Conservation (phyloP, 2,329 filamentous ascomycete species). For the Gaeumannomyces tritici region DNA sequence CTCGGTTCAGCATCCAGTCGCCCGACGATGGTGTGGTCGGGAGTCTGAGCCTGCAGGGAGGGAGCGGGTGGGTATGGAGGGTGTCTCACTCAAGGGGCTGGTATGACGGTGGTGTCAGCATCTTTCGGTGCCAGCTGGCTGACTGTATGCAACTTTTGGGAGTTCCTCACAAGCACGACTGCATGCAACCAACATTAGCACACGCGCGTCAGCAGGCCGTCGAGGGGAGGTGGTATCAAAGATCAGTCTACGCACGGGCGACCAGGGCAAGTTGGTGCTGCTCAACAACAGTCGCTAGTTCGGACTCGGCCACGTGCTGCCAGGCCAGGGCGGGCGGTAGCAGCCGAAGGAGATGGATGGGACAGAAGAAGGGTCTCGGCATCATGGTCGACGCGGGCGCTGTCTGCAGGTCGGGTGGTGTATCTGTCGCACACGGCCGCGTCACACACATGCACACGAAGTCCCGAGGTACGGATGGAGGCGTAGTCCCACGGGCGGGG, state of each 20-base stretch:
- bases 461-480: neutral
- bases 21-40: neutral
- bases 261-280: neutral
- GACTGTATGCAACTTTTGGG: neutral
- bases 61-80: neutral
- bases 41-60: too few relatives aligned
- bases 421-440: neutral
- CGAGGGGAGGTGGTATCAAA: too few relatives aligned
- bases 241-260: neutral
- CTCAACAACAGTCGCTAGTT: neutral
- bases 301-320: neutral
- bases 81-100: conserved; percentile 2
- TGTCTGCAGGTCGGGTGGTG: neutral
- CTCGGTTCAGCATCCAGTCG: neutral
- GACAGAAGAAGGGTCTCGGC: neutral
- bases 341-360: neutral
- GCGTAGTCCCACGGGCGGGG: neutral
- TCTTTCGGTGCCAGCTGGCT: neutral
- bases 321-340: neutral
- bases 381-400: neutral
- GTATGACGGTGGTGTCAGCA: neutral
- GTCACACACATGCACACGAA: neutral
- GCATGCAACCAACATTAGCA: neutral
- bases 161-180: neutral
- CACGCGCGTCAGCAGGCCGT: neutral